Evolutionary conservation across 371 early-diverging fungal species (phyloP).

Genomic region (Circinella minor): DNA sequence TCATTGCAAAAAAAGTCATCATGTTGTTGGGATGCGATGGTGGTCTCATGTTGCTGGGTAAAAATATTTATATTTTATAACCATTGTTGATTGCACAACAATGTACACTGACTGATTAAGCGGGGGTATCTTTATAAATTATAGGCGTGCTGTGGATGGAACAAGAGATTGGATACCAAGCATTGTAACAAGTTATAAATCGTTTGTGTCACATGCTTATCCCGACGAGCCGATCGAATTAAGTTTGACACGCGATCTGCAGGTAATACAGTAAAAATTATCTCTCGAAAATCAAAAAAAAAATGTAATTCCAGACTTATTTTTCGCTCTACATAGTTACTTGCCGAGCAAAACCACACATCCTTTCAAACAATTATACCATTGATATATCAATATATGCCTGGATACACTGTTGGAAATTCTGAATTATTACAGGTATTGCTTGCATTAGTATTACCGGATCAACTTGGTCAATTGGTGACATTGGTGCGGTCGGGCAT

Average conservation of each 20-base stretch:
- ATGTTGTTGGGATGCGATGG: conserved; percentile 46
- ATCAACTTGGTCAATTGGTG: conserved; percentile 29
- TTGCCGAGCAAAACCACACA: conserved; percentile 32
- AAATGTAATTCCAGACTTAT: not conserved
- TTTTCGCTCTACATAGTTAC: conserved; percentile 23
- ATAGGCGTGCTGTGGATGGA: not conserved
- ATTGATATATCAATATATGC: conserved; percentile 32
- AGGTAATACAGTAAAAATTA: conserved; percentile 20
- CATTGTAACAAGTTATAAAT: conserved; percentile 7
- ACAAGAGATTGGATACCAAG: conserved; percentile 10
- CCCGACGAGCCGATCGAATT: conserved; percentile 12
- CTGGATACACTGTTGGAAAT: conserved; percentile 27
- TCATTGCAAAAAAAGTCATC: conserved; percentile 23
- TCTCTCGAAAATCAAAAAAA: too few species aligned
- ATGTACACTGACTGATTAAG: not conserved
- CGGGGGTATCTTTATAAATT: not conserved
- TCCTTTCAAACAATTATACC: conserved; percentile 29
- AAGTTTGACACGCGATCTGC: conserved; percentile 32
- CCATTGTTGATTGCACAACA: not conserved
- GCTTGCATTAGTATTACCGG: conserved; percentile 32
- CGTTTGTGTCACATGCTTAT: not conserved
- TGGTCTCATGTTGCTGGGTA: conserved; percentile 47
- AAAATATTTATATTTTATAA: not conserved
- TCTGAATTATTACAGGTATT: conserved; percentile 28
- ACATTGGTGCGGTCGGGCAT: conserved; percentile 27